Percentiles rank a stretch among this genome's conserved stretches.
phyloP scores from a whole-genome alignment of 306 rosid genomes.

The Rubus idaeus region DNA sequence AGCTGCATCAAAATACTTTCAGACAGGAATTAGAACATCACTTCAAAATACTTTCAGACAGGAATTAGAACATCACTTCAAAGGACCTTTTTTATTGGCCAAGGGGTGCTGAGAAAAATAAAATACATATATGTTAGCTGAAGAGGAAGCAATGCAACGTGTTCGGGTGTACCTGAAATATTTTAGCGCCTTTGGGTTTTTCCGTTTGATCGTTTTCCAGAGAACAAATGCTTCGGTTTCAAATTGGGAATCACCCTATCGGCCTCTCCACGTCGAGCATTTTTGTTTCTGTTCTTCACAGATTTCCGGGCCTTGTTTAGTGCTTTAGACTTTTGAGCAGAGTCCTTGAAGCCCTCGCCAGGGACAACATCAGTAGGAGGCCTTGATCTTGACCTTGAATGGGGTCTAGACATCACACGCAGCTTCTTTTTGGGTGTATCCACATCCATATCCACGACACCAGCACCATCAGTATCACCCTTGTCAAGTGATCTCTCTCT shows the following conservation, averaged over 20 bases:
- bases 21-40: neutral
- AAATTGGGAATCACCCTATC: neutral
- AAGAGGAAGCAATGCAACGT: too few species aligned
- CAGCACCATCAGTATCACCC: neutral
- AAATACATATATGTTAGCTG: neutral
- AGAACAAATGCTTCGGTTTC: constrained; percentile 10
- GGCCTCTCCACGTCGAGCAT: neutral
- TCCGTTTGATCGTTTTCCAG: constrained; percentile 11
- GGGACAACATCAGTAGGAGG: constrained; percentile 9
- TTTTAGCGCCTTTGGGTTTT: constrained; percentile 3
- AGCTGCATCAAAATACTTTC: neutral
- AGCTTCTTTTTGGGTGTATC: constrained; percentile 5
- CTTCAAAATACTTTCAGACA: neutral
- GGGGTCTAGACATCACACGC: neutral
- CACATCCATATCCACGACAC: neutral
- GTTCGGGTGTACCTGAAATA: neutral
- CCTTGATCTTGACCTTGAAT: constrained; percentile 6
- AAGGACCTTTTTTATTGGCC: neutral
- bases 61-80: neutral
- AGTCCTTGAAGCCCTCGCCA: constrained; percentile 4
- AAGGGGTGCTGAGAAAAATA: neutral
- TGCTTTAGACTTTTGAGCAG: constrained; percentile 2
- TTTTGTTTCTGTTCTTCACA: neutral
- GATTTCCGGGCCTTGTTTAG: constrained; percentile 6
- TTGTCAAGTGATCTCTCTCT: neutral